Percentiles rank a stretch among this genome's conserved stretches.
Evolutionary conservation across 495 filamentous ascomycete species (phyloP).

Genomic region (Lichina pygmaea): DNA sequence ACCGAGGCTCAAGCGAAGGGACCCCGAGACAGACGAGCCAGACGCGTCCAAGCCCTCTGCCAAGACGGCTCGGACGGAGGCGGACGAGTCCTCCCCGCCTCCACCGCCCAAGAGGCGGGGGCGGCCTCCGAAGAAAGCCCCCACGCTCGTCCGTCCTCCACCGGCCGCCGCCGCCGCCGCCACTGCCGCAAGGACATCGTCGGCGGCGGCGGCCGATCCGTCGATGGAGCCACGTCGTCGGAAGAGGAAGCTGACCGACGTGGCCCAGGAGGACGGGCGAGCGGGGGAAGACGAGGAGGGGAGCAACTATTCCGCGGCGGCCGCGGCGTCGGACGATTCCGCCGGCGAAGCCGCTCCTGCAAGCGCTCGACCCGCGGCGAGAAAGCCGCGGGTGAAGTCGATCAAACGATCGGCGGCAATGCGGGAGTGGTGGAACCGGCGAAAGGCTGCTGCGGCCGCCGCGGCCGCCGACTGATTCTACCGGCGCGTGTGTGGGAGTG

Average conservation of each 20-base stretch:
- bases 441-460: conserved; percentile 1
- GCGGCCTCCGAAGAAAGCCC: background rate
- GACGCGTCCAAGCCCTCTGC: too few relatives aligned
- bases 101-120: conserved; percentile 1
- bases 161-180: background rate
- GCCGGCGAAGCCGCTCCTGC: background rate
- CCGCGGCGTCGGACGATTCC: background rate
- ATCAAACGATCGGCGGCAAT: conserved; percentile 1
- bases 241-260: background rate
- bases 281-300: background rate
- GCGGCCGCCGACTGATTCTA: background rate
- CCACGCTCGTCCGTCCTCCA: background rate
- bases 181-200: background rate
- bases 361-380: background rate
- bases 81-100: background rate
- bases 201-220: background rate
- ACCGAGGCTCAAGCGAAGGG: too few relatives aligned
- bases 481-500: too few relatives aligned
- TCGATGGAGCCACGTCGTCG: background rate
- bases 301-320: background rate
- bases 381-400: background rate
- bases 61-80: background rate
- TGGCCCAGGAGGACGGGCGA: background rate
- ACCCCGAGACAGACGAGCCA: too few relatives aligned
- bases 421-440: background rate